Conservation (phyloP, 2,329 filamentous ascomycete genomes). For the Cryphonectria naterciae region DNA sequence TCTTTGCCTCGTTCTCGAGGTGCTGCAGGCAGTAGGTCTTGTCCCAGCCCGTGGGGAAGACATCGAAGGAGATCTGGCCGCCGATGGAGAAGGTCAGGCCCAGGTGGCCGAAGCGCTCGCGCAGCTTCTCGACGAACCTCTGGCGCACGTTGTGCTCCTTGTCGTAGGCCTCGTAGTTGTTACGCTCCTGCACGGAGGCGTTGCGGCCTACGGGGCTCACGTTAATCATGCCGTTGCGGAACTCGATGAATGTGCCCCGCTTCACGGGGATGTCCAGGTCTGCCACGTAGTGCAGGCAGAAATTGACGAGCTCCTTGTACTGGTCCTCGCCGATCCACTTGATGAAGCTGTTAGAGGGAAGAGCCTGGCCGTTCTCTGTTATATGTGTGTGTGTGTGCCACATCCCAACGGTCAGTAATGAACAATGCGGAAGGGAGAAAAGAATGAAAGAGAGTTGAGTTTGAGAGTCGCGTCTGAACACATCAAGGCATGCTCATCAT, state of each 20-base stretch:
- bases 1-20: constrained; percentile 77
- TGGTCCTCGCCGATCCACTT: constrained; percentile 81
- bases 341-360: constrained; percentile 87
- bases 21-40: constrained; percentile 96
- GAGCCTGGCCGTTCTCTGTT: constrained; percentile 67
- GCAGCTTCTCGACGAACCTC: constrained; percentile 75
- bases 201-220: constrained; percentile 85
- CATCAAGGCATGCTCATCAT: no score
- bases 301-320: constrained; percentile 79
- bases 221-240: constrained; percentile 91
- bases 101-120: constrained; percentile 79
- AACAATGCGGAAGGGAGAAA: not conserved
- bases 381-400: not conserved
- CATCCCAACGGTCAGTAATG: not conserved
- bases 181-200: constrained; percentile 76
- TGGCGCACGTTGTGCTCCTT: constrained; percentile 74
- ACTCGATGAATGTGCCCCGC: constrained; percentile 84
- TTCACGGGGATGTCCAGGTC: constrained; percentile 84
- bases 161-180: constrained; percentile 83
- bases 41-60: constrained; percentile 97
- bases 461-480: not conserved
- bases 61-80: constrained; percentile 97
- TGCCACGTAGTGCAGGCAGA: constrained; percentile 80
- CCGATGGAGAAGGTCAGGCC: constrained; percentile 93
- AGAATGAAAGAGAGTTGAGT: not conserved